Conservation (phyloP, 2,329 filamentous ascomycete genomes). For the Shiraia sp. region DNA sequence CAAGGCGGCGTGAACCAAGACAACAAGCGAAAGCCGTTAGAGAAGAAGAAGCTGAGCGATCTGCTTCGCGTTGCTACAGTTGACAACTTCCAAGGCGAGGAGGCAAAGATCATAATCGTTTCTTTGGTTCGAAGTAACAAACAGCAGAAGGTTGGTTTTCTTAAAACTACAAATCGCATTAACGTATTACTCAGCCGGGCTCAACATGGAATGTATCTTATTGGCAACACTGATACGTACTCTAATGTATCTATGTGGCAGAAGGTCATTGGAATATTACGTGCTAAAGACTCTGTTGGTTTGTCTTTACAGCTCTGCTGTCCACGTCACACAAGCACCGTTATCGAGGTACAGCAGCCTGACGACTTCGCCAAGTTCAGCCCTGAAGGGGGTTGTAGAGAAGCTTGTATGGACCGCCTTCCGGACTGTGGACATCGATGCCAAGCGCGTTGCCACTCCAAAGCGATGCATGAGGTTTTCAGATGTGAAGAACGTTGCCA, state of each 20-base stretch:
- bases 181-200: conserved; percentile 71
- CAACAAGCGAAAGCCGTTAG: conserved; percentile 11
- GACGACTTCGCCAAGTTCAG: conserved; percentile 31
- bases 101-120: conserved; percentile 70
- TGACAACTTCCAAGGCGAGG: conserved; percentile 79
- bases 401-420: conserved; percentile 24
- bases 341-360: conserved; percentile 22
- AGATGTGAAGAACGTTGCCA: too few relatives aligned
- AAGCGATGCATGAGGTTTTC: conserved; percentile 30
- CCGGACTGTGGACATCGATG: conserved; percentile 38
- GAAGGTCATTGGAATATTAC: conserved; percentile 59
- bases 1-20: not conserved
- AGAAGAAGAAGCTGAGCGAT: conserved; percentile 26
- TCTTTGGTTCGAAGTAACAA: conserved; percentile 72
- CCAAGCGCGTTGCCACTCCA: conserved; percentile 33
- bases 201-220: conserved; percentile 71
- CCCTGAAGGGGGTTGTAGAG: conserved; percentile 36
- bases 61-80: conserved; percentile 60
- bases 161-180: conserved; percentile 67
- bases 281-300: conserved; percentile 16
- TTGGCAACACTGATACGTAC: conserved; percentile 67
- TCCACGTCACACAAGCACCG: conserved; percentile 27
- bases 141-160: conserved; percentile 64
- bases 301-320: conserved; percentile 26
- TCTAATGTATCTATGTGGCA: conserved; percentile 65